phyloP scores from a whole-genome alignment of 805 yeast species.

The Wickerhamomyces queroliae region DNA sequence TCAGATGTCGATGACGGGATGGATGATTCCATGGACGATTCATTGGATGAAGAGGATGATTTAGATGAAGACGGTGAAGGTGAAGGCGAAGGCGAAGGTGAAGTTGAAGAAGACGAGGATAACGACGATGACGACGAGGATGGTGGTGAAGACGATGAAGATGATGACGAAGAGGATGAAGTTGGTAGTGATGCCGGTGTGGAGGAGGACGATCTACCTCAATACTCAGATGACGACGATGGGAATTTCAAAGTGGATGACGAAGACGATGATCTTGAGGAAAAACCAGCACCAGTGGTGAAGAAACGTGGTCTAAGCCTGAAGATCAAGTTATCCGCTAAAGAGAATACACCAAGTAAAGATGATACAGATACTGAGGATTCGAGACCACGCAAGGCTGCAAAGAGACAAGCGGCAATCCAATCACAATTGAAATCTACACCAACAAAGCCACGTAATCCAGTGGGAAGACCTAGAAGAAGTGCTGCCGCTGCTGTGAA shows the following conservation, averaged over 20 bases:
- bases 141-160: conserved; percentile 12
- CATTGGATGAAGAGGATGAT: conserved; percentile 1
- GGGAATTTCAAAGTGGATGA: conserved; percentile 11
- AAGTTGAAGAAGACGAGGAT: conserved; percentile 6
- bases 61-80: conserved; percentile 3
- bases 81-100: conserved; percentile 10
- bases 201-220: conserved; percentile 2
- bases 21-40: not conserved
- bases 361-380: conserved; percentile 1
- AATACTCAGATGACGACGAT: conserved; percentile 11
- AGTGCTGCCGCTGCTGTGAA: not conserved
- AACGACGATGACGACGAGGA: conserved; percentile 14
- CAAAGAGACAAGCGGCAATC: not conserved
- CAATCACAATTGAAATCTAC: not conserved
- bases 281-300: conserved; percentile 1
- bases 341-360: not conserved
- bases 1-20: not conserved
- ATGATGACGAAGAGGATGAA: not conserved
- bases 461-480: conserved; percentile 3
- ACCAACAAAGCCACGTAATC: conserved; percentile 1
- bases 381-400: too few relatives aligned
- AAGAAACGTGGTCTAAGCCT: conserved; percentile 10
- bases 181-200: not conserved
- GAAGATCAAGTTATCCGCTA: conserved; percentile 13
- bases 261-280: conserved; percentile 8